phyloP scores from a whole-genome alignment of 2,329 filamentous ascomycete genomes.

The Colletotrichum incanum region DNA sequence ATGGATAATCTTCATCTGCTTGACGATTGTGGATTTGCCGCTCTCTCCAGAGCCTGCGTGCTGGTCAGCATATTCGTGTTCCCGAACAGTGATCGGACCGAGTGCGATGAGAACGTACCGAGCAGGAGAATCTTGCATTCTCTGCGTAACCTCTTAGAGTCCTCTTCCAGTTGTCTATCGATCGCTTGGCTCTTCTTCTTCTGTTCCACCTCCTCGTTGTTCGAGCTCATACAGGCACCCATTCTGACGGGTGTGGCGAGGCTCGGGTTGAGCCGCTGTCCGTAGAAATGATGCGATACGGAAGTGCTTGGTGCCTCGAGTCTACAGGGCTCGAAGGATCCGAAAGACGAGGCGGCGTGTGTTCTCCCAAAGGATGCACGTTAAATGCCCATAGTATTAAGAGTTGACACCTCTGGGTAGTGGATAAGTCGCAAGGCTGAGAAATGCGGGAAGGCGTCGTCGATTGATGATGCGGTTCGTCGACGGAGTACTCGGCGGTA shows the following conservation, averaged over 20 bases:
- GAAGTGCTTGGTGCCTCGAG: slow-evolving; percentile 18
- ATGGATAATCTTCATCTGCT: slow-evolving; percentile 99
- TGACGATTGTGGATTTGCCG: slow-evolving; percentile 99
- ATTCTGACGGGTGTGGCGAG: slow-evolving; percentile 66
- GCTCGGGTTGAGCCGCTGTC: slow-evolving; percentile 11
- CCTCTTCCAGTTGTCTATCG: slow-evolving; percentile 93
- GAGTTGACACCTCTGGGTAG: not conserved
- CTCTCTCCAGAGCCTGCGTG: slow-evolving; percentile 92
- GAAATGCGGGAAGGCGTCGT: not conserved
- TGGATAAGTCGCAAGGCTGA: slow-evolving; percentile 4
- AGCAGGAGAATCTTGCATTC: slow-evolving; percentile 99
- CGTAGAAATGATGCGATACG: slow-evolving; percentile 1
- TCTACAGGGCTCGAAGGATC: slow-evolving; percentile 13
- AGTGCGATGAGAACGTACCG: slow-evolving; percentile 73
- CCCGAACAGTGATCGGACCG: not conserved
- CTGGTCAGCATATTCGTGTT: slow-evolving; percentile 23
- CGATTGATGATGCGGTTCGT: slow-evolving; percentile 18
- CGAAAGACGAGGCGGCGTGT: not conserved
- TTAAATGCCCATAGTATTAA: slow-evolving; percentile 42
- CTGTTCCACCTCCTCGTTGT: slow-evolving; percentile 88
- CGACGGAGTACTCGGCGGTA: slow-evolving; percentile 31
- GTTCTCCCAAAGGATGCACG: slow-evolving; percentile 18
- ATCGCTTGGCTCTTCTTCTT: slow-evolving; percentile 98
- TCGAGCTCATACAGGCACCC: slow-evolving; percentile 94
- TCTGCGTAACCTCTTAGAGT: slow-evolving; percentile 90